Evolutionary conservation across 2,329 filamentous ascomycete genomes (phyloP).

Genomic region (Microcera coccophila): DNA sequence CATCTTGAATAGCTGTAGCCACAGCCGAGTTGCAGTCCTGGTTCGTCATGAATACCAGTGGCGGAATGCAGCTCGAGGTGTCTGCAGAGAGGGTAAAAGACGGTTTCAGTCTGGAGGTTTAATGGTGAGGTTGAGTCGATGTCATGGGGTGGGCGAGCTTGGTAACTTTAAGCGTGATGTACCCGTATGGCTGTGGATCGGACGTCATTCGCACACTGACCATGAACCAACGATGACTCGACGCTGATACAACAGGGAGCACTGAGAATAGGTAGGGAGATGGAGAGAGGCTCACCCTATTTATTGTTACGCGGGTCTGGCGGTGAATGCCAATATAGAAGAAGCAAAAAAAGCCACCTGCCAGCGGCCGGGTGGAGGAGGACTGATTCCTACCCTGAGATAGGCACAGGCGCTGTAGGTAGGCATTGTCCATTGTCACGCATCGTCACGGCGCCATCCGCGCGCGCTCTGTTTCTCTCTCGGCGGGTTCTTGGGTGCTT

Average conservation of each 20-base stretch:
- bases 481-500: too few species aligned
- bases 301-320: not conserved
- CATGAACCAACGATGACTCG: constrained; percentile 10
- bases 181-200: constrained; percentile 19
- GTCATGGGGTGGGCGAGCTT: constrained; percentile 14
- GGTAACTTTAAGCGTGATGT: too few species aligned
- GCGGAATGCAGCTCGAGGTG: constrained; percentile 5
- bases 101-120: constrained; percentile 3
- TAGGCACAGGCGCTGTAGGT: too few species aligned
- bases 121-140: constrained; percentile 13
- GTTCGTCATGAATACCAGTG: constrained; percentile 20
- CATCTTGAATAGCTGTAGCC: constrained; percentile 41
- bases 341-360: constrained; percentile 5
- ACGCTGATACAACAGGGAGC: constrained; percentile 1
- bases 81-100: not conserved
- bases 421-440: too few species aligned
- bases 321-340: not conserved
- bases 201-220: constrained; percentile 23
- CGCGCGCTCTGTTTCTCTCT: constrained; percentile 1
- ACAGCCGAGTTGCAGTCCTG: constrained; percentile 27
- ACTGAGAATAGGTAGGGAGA: not conserved
- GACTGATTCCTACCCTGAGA: not conserved
- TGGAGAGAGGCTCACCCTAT: not conserved
- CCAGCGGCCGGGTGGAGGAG: constrained; percentile 9
- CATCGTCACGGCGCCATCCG: not conserved